Conservation (phyloP, 495 filamentous ascomycete species). For the Echria macrotheca region DNA sequence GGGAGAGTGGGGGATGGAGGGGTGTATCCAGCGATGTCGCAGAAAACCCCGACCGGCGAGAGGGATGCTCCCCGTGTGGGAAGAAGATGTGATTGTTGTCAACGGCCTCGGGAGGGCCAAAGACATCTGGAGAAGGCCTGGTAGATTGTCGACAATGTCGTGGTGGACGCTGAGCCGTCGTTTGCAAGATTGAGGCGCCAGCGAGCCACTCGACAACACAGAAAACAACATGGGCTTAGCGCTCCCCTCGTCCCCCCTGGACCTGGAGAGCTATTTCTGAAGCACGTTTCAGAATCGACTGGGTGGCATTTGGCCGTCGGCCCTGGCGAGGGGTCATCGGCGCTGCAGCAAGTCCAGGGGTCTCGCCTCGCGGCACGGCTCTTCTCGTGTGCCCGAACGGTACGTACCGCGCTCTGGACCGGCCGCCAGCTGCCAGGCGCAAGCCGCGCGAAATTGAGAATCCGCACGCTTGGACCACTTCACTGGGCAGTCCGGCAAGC, state of each 20-base stretch:
- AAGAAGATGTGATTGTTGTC: no score
- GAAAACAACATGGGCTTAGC: conserved; percentile 3
- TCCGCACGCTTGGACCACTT: conserved; percentile 3
- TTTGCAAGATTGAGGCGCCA: conserved; percentile 1
- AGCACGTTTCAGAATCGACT: conserved; percentile 14
- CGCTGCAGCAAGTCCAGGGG: conserved; percentile 17
- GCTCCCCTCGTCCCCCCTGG: conserved; percentile 5
- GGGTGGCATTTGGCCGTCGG: conserved; percentile 14
- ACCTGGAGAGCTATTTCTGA: conserved; percentile 11
- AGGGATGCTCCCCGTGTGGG: no score
- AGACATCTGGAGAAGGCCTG: no score
- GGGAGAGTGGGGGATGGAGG: no score
- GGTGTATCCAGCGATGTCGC: no score
- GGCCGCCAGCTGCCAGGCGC: conserved; percentile 3
- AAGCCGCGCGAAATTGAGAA: no score
- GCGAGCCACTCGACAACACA: background rate
- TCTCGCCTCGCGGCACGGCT: conserved; percentile 14
- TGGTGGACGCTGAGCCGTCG: background rate
- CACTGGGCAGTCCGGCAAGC: background rate
- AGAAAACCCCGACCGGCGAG: no score
- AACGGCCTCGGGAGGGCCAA: no score
- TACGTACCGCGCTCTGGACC: background rate
- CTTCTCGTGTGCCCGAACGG: background rate
- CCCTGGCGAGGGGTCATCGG: conserved; percentile 25
- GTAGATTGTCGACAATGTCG: no score